Evolutionary conservation across 192 early-diverging fungal genomes (phyloP).

Genomic region (Coemansia sp.): DNA sequence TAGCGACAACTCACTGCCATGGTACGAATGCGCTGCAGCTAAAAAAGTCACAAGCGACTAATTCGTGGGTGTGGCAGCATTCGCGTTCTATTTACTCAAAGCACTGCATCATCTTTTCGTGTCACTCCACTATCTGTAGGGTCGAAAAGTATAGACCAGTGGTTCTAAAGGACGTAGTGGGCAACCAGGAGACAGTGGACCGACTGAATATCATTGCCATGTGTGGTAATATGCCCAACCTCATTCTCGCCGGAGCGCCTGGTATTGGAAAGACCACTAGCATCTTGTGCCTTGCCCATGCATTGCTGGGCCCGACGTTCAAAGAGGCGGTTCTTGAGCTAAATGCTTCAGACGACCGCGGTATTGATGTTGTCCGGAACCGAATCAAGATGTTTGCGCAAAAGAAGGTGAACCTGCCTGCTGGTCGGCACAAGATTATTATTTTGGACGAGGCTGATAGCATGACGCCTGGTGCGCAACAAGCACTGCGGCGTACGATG

Average conservation of each 20-base stretch:
- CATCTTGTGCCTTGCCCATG: constrained; percentile 90
- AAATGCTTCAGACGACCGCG: constrained; percentile 97
- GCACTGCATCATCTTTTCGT: neutral
- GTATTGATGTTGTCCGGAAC: constrained; percentile 96
- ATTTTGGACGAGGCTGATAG: constrained; percentile 99
- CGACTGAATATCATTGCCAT: constrained; percentile 83
- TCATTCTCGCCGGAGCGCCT: constrained; percentile 88
- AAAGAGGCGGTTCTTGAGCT: constrained; percentile 97
- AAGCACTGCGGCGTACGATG: constrained; percentile 97
- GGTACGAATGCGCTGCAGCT: constrained; percentile 23
- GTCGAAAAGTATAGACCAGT: constrained; percentile 95
- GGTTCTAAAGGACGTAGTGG: constrained; percentile 87
- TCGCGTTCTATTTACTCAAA: neutral
- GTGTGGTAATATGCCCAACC: constrained; percentile 95
- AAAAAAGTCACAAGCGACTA: neutral
- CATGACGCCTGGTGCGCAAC: constrained; percentile 97
- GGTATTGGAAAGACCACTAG: constrained; percentile 99
- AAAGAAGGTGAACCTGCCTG: constrained; percentile 93
- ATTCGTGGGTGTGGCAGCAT: neutral
- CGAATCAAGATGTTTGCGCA: constrained; percentile 99
- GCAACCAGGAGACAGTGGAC: constrained; percentile 91
- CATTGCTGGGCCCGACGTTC: constrained; percentile 80
- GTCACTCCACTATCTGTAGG: constrained; percentile 22
- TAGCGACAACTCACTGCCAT: constrained; percentile 45
- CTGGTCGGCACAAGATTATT: constrained; percentile 85